Base-by-base conservation (phyloP, 2,329 filamentous ascomycete species). In the Neonectria sp. region DNA sequence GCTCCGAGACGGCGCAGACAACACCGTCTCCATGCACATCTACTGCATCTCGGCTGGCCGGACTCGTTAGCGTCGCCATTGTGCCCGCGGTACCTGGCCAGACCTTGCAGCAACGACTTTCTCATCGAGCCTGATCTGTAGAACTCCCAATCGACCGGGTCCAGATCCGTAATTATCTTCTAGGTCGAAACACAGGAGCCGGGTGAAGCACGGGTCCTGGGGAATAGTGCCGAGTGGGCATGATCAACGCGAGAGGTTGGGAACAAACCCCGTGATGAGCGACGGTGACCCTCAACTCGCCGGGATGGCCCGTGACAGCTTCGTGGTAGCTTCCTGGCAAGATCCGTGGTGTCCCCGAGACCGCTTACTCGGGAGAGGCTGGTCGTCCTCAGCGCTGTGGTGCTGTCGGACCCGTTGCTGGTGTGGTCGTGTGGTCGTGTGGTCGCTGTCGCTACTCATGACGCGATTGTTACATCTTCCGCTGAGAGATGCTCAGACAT, bases 161-260 rank as follows among this genome's bases (percentile, higher is more conserved):
- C 67, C 74, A 66, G 67, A 68, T 49, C 52, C 37, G 40, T 12
- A n/a, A 9, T 12, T 21, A n/a, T 58, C 67, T 51, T 57, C 56
- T 55, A 56, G 68, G 65, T 71, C 70, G 56, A 76, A 71, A 75
- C 70, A 73, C 53, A 53, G 63, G 48, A 58, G 29, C 40, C 59
- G 46, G 52, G 62, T 58, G 68, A 67, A 63, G 51, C 65, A 68
- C 67, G 53, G 53, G 56, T 46, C 61, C 61, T 53, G 31, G 72
- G 69, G 67, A 74, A 76, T 74, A 71, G 33, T 51, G 60, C 63
- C 65, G 43, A 66, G 43, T 45, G 37, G 37, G 35, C 13, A 37
- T 17, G 60, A 69, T 72, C 64, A 53, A 57, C 55, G 57, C 55
- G 57, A 67, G 60, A 62, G 73, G 65, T 59, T 70, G 61, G 65